Conservation (phyloP, 1,284 basidiomycete genomes). For the Malassezia dermatis region DNA sequence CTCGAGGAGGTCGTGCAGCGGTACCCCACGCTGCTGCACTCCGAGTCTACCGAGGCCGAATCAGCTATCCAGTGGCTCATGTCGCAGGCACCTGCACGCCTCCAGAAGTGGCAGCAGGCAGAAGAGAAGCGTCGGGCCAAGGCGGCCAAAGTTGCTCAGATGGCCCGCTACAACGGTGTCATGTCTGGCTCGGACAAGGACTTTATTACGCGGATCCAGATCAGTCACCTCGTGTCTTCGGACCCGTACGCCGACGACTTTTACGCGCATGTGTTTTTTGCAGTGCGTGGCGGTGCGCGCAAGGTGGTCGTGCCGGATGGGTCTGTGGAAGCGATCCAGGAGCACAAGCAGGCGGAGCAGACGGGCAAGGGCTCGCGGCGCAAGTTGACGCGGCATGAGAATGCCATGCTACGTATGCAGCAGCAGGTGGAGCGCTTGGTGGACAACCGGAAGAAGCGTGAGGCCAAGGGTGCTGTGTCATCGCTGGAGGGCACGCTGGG, state of each 20-base stretch:
- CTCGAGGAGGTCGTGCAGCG: conserved; percentile 33
- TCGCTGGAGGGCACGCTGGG: conserved; percentile 86
- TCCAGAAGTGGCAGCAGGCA: conserved; percentile 28
- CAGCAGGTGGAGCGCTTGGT: conserved; percentile 94
- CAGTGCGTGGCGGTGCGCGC: conserved; percentile 57
- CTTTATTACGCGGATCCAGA: conserved; percentile 97
- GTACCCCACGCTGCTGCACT: conserved; percentile 30
- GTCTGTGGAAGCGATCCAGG: conserved; percentile 13
- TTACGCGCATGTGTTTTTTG: conserved; percentile 90
- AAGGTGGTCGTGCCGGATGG: conserved; percentile 8
- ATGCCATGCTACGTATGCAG: conserved; percentile 93
- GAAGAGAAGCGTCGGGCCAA: conserved; percentile 32
- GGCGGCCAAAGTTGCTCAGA: conserved; percentile 45
- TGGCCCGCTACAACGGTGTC: conserved; percentile 91
- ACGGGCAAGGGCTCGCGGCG: conserved; percentile 3
- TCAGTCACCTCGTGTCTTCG: conserved; percentile 73
- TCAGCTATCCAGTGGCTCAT: conserved; percentile 33
- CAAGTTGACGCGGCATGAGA: conserved; percentile 55
- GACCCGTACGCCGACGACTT: conserved; percentile 98
- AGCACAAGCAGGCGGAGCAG: conserved; percentile 26
- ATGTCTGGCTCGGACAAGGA: conserved; percentile 99
- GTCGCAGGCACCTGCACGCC: conserved; percentile 23
- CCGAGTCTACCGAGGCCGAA: conserved; percentile 22
- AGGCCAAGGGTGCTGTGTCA: conserved; percentile 34
- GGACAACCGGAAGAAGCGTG: conserved; percentile 67